Evolutionary conservation across 2,329 filamentous ascomycete genomes (phyloP), one percentile per base, ranked within the genome.

Genomic region (Diaporthe humulicola): DNA sequence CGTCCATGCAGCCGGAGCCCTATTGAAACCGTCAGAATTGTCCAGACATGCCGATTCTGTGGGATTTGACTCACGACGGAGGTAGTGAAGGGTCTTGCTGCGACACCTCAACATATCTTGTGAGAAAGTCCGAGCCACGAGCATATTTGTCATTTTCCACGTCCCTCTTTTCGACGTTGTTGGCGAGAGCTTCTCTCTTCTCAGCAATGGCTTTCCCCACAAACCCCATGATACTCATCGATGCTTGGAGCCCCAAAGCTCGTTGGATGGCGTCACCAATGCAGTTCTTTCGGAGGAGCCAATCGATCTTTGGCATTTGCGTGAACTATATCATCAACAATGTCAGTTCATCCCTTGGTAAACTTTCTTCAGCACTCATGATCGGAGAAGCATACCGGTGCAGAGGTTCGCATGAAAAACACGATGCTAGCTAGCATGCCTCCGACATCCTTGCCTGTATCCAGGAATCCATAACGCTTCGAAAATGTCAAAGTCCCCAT

Each of bases 401-500:
- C 78, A 36, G 74, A 77, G 4, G 64, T 77, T 50, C 72, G 74
- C 77, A 79, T 77, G 72, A 78, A 80, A 33, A 38, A 71, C 67
- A 74, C 79, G n/a, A 80, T 79, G 3, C 75, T 71, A 2, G 36
- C 58, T 50, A 82, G 48, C 71, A 82, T 81, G 0, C 76, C 77
- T 50, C 78, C 56, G 1, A 81, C 78, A 72, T 83, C 82, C 10
- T 67, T 42, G 1, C 81, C 81, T 15, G 75, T 33, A 30, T 83
- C 80, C 10, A 83, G 66, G 66, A 81, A 82, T 1, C 81, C 80
- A 70, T 80, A 80, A 12, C 78, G 72, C 60, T 79, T 78, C 0
- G 81, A 81, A 48, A 83, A 82, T 0, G 79, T 81, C 73, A 82
- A 57, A 4, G 77, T 78, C 0, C 71, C 71, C 71, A 84, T 82